phyloP scores from a whole-genome alignment of 306 rosid species.

The Trifolium dubium region DNA sequence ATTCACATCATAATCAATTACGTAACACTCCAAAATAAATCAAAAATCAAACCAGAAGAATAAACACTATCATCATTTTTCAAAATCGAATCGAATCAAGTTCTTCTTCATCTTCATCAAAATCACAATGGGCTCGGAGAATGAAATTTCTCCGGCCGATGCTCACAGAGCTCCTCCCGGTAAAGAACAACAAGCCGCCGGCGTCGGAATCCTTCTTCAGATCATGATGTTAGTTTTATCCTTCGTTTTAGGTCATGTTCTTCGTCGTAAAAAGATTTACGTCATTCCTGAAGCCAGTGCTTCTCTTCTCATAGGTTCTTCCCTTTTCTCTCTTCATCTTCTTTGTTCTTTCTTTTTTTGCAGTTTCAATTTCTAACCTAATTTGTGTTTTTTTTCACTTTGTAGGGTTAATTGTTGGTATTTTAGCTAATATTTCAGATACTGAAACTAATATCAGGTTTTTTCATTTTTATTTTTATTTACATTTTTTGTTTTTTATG shows the following conservation, averaged over 20 bases:
- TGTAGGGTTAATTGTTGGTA: slow-evolving; percentile 89
- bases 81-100: slow-evolving; percentile 29
- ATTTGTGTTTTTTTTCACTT: neutral
- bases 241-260: slow-evolving; percentile 96
- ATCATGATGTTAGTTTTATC: slow-evolving; percentile 98
- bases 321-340: neutral
- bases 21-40: too few species aligned
- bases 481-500: neutral
- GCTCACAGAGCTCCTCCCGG: slow-evolving; percentile 66
- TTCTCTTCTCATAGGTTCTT: slow-evolving; percentile 88
- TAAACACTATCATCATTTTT: too few species aligned
- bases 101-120: slow-evolving; percentile 21
- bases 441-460: slow-evolving; percentile 91
- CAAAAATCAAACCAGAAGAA: too few species aligned
- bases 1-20: too few species aligned
- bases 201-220: slow-evolving; percentile 98
- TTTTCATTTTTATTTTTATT: slow-evolving; percentile 15
- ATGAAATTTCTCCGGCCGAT: slow-evolving; percentile 78
- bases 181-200: slow-evolving; percentile 98
- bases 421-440: slow-evolving; percentile 85
- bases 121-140: slow-evolving; percentile 59
- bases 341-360: neutral
- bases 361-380: neutral
- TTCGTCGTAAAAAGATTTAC: slow-evolving; percentile 89
- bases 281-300: slow-evolving; percentile 98